phyloP scores from a whole-genome alignment of 2,329 filamentous ascomycete species.

The Colletotrichum tamarilloi region DNA sequence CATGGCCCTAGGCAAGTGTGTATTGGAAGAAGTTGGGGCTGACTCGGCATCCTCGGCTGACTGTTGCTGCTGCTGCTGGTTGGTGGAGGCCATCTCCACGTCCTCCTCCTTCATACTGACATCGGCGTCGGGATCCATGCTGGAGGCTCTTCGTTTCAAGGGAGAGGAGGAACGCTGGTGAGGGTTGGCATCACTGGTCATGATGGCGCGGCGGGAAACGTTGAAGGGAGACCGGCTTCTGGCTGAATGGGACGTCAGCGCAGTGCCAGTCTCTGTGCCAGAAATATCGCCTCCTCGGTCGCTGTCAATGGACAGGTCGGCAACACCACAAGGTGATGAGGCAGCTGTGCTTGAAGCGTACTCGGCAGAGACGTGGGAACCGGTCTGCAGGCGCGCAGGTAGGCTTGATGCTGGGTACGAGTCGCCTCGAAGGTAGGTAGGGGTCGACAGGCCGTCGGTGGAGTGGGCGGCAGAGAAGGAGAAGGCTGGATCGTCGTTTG shows the following conservation, averaged over 20 bases:
- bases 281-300: conserved; percentile 60
- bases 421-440: conserved; percentile 42
- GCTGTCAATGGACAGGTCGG: conserved; percentile 66
- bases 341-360: conserved; percentile 63
- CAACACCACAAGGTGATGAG: conserved; percentile 69
- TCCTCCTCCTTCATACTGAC: conserved; percentile 42
- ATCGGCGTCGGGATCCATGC: conserved; percentile 65
- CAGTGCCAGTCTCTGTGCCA: conserved; percentile 54
- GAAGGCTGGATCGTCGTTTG: conserved; percentile 59
- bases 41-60: conserved; percentile 20
- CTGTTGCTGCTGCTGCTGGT: not conserved
- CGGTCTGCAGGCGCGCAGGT: conserved; percentile 61
- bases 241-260: conserved; percentile 46
- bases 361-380: conserved; percentile 57
- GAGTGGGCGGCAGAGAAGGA: conserved; percentile 59
- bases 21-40: conserved; percentile 16
- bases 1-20: conserved; percentile 50
- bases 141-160: conserved; percentile 71
- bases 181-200: conserved; percentile 69
- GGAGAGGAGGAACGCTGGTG: conserved; percentile 73
- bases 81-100: conserved; percentile 28
- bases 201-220: conserved; percentile 64
- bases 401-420: conserved; percentile 60
- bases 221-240: conserved; percentile 66
- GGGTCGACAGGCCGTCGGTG: conserved; percentile 37